Base-by-base conservation (phyloP, 305 asterid genomes). In the Solanum chacoense region DNA sequence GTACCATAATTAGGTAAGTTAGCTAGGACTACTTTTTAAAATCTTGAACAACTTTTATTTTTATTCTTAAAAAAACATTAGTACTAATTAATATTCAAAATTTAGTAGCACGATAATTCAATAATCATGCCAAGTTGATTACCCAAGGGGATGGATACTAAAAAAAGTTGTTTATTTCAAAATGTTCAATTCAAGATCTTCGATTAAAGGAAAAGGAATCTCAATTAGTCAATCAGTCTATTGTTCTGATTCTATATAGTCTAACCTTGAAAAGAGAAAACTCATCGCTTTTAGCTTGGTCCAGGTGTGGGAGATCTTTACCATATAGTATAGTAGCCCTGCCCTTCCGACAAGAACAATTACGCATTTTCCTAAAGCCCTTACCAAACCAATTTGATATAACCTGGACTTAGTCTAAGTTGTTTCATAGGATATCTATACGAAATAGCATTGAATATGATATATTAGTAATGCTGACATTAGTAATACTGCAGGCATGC, bases 401-500 rank as follows among this genome's bases (percentile, higher is more conserved):
- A 50, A 50, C 3, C 8, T 50, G 9, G 4, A 16, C 59, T 24
- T 12, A 59, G 69, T 20, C 26, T 8, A n/a, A 20, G 11, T 59
- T 6, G 26, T 20, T 59, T 8, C 2, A 6, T 59, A 20, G 26
- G 26, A 20, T 59, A 0, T 8, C 1, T 20, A 59, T 22, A 59
- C 3, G 12, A 59, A 55, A 59, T 20, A 59, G 0, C 26, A 0
- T 22, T 59, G 71, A 2, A 8, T 55, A 20, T 55, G 67, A 55
- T 20, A 55, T 55, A 55, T 59, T 8, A 59, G 71, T 59, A 65
- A 65, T 65, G 73, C 32, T 67, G 7, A 24, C 32, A n/a, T 67
- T 67, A 67, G 8, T 67, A 67, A 67, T 24, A 24, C 31, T 67
- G 26, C 92, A 95, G 98, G 98, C 98, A 45, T 93, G 98, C 86